Evolutionary conservation across 768 basidiomycete genomes (phyloP).

Genomic region (Boletellus sp.): DNA sequence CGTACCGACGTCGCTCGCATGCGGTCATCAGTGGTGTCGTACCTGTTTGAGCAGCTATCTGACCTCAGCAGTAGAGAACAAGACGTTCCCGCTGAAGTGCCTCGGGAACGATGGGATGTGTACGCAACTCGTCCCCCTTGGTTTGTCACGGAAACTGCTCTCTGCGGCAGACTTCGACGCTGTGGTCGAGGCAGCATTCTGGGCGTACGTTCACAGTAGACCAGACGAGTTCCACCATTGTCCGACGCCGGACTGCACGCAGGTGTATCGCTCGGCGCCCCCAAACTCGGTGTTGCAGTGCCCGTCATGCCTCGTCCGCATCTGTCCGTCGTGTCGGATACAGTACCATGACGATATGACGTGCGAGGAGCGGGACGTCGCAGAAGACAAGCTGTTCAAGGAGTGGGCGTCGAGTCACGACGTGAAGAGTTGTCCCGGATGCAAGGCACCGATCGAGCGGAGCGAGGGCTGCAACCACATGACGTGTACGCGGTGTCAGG

Average conservation of each 20-base stretch:
- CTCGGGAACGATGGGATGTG: conserved; percentile 65
- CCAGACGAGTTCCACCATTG: conserved; percentile 68
- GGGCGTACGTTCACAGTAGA: conserved; percentile 55
- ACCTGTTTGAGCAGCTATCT: conserved; percentile 60
- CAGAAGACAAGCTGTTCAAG: conserved; percentile 54
- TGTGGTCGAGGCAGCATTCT: conserved; percentile 56
- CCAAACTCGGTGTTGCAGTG: conserved; percentile 57
- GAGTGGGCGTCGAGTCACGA: conserved; percentile 61
- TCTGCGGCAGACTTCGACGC: conserved; percentile 50
- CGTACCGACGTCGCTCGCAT: conserved; percentile 50
- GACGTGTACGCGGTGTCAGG: conserved; percentile 69
- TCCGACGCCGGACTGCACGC: conserved; percentile 74
- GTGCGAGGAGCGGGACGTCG: conserved; percentile 56
- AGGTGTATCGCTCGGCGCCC: conserved; percentile 61
- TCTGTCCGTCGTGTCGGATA: conserved; percentile 60
- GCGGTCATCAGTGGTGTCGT: conserved; percentile 69
- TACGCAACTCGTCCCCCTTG: conserved; percentile 50
- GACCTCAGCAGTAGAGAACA: conserved; percentile 50
- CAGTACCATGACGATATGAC: conserved; percentile 62
- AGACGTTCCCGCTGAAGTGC: conserved; percentile 68
- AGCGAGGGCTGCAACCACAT: conserved; percentile 80
- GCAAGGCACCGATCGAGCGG: conserved; percentile 68
- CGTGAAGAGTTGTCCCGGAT: conserved; percentile 73
- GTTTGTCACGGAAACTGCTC: conserved; percentile 48
- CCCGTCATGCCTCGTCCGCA: conserved; percentile 65